Base-by-base conservation (phyloP, 2,329 filamentous ascomycete species). In the Fusarium hostae region DNA sequence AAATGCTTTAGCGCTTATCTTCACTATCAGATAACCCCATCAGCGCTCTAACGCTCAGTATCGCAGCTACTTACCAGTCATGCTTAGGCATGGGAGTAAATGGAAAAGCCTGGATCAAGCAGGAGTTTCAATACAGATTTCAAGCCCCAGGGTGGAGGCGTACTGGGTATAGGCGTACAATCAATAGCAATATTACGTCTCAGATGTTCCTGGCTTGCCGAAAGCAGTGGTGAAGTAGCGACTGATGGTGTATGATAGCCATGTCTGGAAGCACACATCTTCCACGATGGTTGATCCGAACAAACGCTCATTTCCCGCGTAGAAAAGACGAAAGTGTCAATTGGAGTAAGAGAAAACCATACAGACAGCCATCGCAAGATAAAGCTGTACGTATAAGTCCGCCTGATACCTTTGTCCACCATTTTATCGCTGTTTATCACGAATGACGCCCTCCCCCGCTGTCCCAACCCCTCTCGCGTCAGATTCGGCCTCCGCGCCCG, bases 401-500 rank as follows among this genome's bases (percentile, higher is more conserved):
- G 5, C 13, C 10, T 16, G 13, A 40, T 13, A 20, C 16, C 12
- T 18, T 59, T 32, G 9, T 3, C 3, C 7, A 8, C 32, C 34
- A 1, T 5, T 30, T 10, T 32, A 9, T 35, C 15, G 20, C 28
- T 4, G 6, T 41, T 26, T 13, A 28, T 18, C 8, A 37, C 34
- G 54, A 56, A 68, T 68, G 65, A 47, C 57, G 48, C 51, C 65
- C 34, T 37, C 32, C 13, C 48, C 65, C n/a, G 40, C 39, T 12
- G n/a, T 51, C 16, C 20, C 39, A 22, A 22, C 34, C 16, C 37
- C 45, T 63, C 50, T 65, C 68, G 58, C 69, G 64, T 51, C 61
- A 47, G 71, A 50, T 47, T 71, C 75, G 70, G 74, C 59, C 26
- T 59, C 71, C 22, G 61, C 60, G 47, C 35, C 76, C 65, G 75